Conservation (phyloP, 192 early-diverging fungal genomes). For the Backusella mclennaniae region DNA sequence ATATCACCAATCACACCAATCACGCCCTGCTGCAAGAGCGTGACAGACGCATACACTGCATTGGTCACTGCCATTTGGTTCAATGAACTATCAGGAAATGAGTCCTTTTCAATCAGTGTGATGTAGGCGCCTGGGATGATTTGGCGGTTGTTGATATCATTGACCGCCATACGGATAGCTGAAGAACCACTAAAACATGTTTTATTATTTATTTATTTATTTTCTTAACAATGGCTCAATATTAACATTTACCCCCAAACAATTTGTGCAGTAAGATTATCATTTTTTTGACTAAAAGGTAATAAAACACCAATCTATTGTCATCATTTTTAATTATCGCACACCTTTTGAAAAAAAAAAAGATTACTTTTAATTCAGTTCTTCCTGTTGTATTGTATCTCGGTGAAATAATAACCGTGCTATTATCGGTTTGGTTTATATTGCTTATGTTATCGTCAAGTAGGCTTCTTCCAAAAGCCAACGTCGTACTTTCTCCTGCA, state of each 20-base stretch:
- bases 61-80: slow-evolving; percentile 45
- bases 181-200: slow-evolving; percentile 40
- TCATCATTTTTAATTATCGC: too few species aligned
- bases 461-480: slow-evolving; percentile 18
- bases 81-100: slow-evolving; percentile 40
- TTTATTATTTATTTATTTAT: too few species aligned
- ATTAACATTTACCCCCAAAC: slow-evolving; percentile 32
- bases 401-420: slow-evolving; percentile 22
- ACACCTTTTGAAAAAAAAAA: not conserved
- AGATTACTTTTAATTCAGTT: slow-evolving; percentile 27
- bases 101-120: slow-evolving; percentile 49
- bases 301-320: slow-evolving; percentile 34
- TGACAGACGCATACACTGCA: slow-evolving; percentile 49
- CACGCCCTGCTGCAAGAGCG: slow-evolving; percentile 46
- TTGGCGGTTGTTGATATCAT: slow-evolving; percentile 44
- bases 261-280: slow-evolving; percentile 33
- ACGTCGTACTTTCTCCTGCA: not conserved
- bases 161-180: slow-evolving; percentile 48
- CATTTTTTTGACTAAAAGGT: slow-evolving; percentile 31
- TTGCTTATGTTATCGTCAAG: slow-evolving; percentile 10
- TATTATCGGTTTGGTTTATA: slow-evolving; percentile 21
- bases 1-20: slow-evolving; percentile 56
- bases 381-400: slow-evolving; percentile 14
- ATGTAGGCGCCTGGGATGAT: slow-evolving; percentile 49
- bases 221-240: too few species aligned